Base-by-base conservation (phyloP, 2,329 filamentous ascomycete species). In the Mariannaea elegans region DNA sequence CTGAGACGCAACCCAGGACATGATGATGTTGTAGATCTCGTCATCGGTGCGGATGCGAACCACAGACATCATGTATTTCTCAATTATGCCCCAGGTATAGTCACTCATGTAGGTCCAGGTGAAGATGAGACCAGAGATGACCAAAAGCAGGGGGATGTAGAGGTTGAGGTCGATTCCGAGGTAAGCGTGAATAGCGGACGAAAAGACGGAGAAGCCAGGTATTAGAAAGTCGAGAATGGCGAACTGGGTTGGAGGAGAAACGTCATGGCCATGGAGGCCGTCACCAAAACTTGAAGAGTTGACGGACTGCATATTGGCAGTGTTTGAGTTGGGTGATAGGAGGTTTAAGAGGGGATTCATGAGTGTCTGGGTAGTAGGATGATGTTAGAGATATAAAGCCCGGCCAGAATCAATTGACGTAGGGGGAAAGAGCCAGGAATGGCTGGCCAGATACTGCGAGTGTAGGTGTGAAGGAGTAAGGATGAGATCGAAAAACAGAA, bases 21-120 rank as follows among this genome's bases (percentile, higher is more conserved):
- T 90, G 38, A 91, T 69, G 68, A 90, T 90, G 70, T 88, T 88
- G 77, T 90, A 92, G 56, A 90, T 85, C 71, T 92, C 89, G 66
- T 92, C 90, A 57, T 91, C 88, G 24, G 85, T 82, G 42, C 87
- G 83, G 36, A 92, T 84, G 65, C 89, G 85, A 16, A 89, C 88
- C 2, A 83, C 85, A 3, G 86, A 89, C 80, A 90, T 87, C 66
- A 89, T 82, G 66, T 90, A 78, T 6, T 76, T 68, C 39, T 84
- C 79, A 27, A 88, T 63, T 36, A 82, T 72, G 1, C 73, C 71
- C 77, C 79, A 83, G 12, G 85, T 57, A 65, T 81, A 82, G 2
- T 77, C 73, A 52, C 76, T 80, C 42, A 84, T 71, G 65, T 89
- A 89, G 61, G 80, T 80, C 77, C 83, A 83, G 9, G 77, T 77